These are phyloP conservation scores for Phaeoacremonium minimum DNA, from an alignment of 2,329 filamentous ascomycete species.

Conservation along the genomic window DNA sequence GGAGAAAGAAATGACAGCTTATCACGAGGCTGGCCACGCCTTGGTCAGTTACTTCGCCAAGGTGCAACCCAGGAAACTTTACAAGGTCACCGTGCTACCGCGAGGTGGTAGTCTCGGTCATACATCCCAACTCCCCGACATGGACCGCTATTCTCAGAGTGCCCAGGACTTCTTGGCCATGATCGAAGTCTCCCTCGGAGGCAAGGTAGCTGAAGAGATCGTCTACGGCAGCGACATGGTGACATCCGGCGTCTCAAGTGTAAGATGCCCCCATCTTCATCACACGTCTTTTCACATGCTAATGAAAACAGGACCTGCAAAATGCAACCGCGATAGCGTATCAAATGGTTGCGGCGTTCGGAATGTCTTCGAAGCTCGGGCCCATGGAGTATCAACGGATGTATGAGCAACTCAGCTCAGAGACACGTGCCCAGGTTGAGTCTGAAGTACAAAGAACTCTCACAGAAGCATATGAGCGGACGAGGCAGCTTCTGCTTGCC, in stretches of 20 bases:
- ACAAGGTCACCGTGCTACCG: slow-evolving; percentile 97
- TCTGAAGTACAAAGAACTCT: slow-evolving; percentile 80
- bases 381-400: slow-evolving; percentile 83
- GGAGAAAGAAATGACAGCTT: slow-evolving; percentile 94
- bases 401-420: slow-evolving; percentile 76
- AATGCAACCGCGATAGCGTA: slow-evolving; percentile 79
- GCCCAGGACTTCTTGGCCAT: slow-evolving; percentile 71
- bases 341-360: slow-evolving; percentile 80
- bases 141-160: slow-evolving; percentile 88
- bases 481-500: slow-evolving; percentile 63
- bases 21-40: slow-evolving; percentile 96
- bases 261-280: slow-evolving; percentile 35
- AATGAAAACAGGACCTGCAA: slow-evolving; percentile 77
- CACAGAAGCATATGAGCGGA: slow-evolving; percentile 75
- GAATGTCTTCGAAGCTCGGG: slow-evolving; percentile 84
- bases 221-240: slow-evolving; percentile 89
- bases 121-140: slow-evolving; percentile 82
- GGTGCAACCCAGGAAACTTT: slow-evolving; percentile 70
- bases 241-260: slow-evolving; percentile 78
- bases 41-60: slow-evolving; percentile 79
- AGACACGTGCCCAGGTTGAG: slow-evolving; percentile 85
- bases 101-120: slow-evolving; percentile 82
- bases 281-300: too few relatives aligned
- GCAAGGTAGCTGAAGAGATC: slow-evolving; percentile 80
- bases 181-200: slow-evolving; percentile 70